phyloP scores from a whole-genome alignment of 352 stramenopile species.

The Phytophthora colocasiae region DNA sequence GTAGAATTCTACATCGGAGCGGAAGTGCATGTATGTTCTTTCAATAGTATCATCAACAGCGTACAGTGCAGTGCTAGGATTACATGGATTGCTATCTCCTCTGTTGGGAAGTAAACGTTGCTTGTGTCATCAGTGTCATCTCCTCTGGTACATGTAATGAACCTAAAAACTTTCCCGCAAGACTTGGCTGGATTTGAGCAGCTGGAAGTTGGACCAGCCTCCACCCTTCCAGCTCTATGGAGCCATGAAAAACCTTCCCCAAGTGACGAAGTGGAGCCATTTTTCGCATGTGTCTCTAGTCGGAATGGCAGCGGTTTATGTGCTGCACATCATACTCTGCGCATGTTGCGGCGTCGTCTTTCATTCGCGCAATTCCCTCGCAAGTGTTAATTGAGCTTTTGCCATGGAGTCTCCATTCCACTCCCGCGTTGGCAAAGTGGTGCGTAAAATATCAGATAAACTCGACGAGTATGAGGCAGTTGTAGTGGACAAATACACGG shows the following conservation, averaged over 20 bases:
- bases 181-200: background rate
- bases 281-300: background rate
- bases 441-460: conserved; percentile 19
- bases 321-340: background rate
- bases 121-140: background rate
- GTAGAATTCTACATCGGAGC: background rate
- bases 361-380: conserved; percentile 17
- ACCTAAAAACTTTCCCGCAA: background rate
- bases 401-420: conserved; percentile 24
- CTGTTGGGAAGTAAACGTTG: background rate
- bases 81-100: background rate
- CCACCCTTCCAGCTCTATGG: background rate
- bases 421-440: conserved; percentile 5
- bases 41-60: no score
- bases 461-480: conserved; percentile 26
- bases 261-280: conserved; percentile 8
- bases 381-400: background rate
- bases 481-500: conserved; percentile 22
- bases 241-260: background rate
- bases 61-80: no score
- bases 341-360: conserved; percentile 15
- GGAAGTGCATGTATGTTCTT: no score
- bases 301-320: conserved; percentile 12
- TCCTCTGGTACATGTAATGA: background rate
- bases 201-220: background rate